phyloP scores from a whole-genome alignment of 306 rosid species.

The Myrica gale region DNA sequence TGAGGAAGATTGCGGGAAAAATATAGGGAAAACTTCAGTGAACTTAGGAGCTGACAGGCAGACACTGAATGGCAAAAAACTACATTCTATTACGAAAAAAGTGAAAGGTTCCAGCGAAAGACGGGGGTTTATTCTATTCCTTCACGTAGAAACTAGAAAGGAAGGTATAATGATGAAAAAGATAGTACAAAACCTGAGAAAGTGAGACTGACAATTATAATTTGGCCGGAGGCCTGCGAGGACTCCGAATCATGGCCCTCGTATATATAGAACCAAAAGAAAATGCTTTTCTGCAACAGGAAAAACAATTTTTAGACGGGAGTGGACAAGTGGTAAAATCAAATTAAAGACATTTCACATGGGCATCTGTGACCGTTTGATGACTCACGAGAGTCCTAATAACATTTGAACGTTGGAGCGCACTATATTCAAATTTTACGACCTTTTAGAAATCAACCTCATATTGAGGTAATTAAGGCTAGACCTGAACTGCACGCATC shows the following conservation, averaged over 20 bases:
- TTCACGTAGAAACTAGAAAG: constrained; percentile 73
- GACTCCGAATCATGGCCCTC: constrained; percentile 31
- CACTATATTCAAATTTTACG: constrained; percentile 68
- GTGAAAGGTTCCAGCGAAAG: constrained; percentile 41
- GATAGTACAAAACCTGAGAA: constrained; percentile 21
- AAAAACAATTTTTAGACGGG: constrained; percentile 7
- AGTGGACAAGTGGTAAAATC: constrained; percentile 12
- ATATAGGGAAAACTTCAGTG: constrained; percentile 18
- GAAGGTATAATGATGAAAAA: constrained; percentile 68
- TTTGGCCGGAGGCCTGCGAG: constrained; percentile 40
- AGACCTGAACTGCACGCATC: too few species aligned
- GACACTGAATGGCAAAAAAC: constrained; percentile 26
- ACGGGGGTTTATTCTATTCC: constrained; percentile 41
- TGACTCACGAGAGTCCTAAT: constrained; percentile 77
- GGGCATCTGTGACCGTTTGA: constrained; percentile 91
- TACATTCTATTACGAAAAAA: constrained; percentile 29
- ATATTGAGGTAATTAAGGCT: too few species aligned
- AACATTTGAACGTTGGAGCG: constrained; percentile 91
- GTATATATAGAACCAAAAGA: constrained; percentile 50
- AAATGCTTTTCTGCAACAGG: constrained; percentile 18
- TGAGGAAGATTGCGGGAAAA: constrained; percentile 21
- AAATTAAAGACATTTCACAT: constrained; percentile 66
- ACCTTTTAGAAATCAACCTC: constrained; percentile 24
- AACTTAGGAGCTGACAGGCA: constrained; percentile 49
- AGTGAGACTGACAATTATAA: constrained; percentile 39